These are phyloP conservation scores for Colletotrichum sp. DNA, from an alignment of 2,329 filamentous ascomycete species.

Conservation along the genomic window DNA sequence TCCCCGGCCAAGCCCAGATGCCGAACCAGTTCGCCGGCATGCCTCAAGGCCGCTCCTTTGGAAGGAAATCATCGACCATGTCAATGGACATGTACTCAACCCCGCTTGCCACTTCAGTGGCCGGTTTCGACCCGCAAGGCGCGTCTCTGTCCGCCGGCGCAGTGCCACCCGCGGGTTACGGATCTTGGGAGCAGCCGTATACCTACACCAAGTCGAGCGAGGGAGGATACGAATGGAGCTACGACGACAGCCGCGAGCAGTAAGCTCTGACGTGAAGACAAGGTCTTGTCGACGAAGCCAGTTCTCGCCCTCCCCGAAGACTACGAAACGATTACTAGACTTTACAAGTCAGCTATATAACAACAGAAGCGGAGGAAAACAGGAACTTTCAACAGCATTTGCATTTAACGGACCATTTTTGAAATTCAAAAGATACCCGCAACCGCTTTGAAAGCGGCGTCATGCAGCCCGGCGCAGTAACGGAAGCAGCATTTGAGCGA, in stretches of 20 bases:
- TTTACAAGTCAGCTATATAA: not conserved
- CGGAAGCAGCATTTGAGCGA: not conserved
- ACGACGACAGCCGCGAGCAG: not conserved
- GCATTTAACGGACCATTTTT: not conserved
- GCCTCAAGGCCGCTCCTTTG: constrained; percentile 42
- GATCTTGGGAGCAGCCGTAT: constrained; percentile 51
- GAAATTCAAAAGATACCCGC: not conserved
- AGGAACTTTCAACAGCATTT: not conserved
- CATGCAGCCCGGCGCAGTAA: not conserved
- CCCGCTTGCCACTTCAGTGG: constrained; percentile 39
- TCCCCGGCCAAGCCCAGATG: constrained; percentile 30
- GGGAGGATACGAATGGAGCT: constrained; percentile 32
- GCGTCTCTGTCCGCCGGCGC: constrained; percentile 44
- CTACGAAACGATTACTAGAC: not conserved
- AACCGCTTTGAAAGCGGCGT: not conserved
- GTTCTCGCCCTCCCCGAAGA: not conserved
- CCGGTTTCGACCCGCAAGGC: constrained; percentile 38
- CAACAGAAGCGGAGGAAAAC: not conserved
- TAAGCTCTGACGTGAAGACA: not conserved
- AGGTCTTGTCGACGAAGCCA: not conserved
- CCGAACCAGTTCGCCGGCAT: constrained; percentile 45
- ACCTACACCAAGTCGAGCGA: constrained; percentile 44
- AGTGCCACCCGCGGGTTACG: constrained; percentile 41
- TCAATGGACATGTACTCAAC: constrained; percentile 49
- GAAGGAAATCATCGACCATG: constrained; percentile 45